Evolutionary conservation across 352 stramenopile species (phyloP).

Genomic region (Globisporangium canariense): DNA sequence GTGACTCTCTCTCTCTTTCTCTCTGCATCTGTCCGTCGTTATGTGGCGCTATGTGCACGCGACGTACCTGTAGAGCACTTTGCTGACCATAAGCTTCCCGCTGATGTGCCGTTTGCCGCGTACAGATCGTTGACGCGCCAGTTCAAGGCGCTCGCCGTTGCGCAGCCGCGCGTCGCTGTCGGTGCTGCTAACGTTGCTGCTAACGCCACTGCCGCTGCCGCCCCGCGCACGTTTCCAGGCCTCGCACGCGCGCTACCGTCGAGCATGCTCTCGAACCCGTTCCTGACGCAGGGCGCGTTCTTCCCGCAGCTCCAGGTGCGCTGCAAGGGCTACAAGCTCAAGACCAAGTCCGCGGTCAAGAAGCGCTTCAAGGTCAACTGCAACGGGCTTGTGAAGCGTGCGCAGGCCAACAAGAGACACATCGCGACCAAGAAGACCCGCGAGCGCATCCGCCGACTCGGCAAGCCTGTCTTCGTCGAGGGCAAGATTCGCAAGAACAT

Average conservation of each 20-base stretch:
- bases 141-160: conserved; percentile 45
- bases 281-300: conserved; percentile 11
- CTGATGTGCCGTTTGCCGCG: background rate
- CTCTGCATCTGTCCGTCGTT: background rate
- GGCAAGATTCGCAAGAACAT: conserved; percentile 85
- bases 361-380: conserved; percentile 83
- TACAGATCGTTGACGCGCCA: conserved; percentile 55
- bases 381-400: conserved; percentile 78
- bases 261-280: conserved; percentile 14
- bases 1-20: conserved; percentile 3
- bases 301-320: conserved; percentile 55
- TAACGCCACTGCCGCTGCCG: background rate
- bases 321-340: conserved; percentile 79
- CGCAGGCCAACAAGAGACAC: conserved; percentile 80
- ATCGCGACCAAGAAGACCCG: conserved; percentile 84
- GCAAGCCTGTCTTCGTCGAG: conserved; percentile 65
- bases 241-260: conserved; percentile 8
- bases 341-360: conserved; percentile 79
- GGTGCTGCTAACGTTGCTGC: background rate
- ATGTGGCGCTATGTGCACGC: background rate
- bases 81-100: background rate
- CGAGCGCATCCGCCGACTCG: conserved; percentile 70
- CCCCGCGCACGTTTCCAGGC: conserved; percentile 25
- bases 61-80: background rate
- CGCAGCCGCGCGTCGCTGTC: conserved; percentile 21